Percentiles rank a stretch among this genome's conserved stretches.
Evolutionary conservation across 805 yeast species (phyloP).

Genomic region (Kodamaea fukazawae): DNA sequence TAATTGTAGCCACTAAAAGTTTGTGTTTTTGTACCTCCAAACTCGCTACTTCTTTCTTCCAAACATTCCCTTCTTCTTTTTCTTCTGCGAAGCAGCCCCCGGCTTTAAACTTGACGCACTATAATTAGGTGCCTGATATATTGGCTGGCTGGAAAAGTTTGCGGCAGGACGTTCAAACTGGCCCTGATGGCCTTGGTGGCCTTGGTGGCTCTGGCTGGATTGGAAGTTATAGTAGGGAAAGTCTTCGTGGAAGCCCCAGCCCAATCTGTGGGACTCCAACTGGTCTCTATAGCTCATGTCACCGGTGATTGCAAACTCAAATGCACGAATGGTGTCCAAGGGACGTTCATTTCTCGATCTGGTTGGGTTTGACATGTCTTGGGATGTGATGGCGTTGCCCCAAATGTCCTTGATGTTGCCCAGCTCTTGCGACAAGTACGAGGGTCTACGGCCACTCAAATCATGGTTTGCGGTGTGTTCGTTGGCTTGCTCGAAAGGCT

Average conservation of each 20-base stretch:
- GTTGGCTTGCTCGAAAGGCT: conserved; percentile 78
- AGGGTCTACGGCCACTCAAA: conserved; percentile 33
- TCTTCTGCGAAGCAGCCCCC: conserved; percentile 49
- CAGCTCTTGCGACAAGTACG: conserved; percentile 46
- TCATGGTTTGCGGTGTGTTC: conserved; percentile 31
- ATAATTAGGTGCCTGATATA: conserved; percentile 58
- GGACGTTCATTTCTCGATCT: conserved; percentile 95
- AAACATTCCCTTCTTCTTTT: conserved; percentile 74
- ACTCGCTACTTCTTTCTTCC: conserved; percentile 50
- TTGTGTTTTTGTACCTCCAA: background rate
- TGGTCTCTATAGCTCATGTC: conserved; percentile 77
- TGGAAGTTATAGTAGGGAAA: conserved; percentile 53
- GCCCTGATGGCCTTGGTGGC: conserved; percentile 19
- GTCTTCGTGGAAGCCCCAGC: conserved; percentile 84
- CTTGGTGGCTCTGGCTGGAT: conserved; percentile 12
- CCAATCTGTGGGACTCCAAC: conserved; percentile 72
- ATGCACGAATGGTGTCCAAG: conserved; percentile 88
- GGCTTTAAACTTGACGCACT: conserved; percentile 46
- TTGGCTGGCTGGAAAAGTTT: conserved; percentile 40
- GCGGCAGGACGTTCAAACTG: conserved; percentile 34
- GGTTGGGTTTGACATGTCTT: conserved; percentile 92
- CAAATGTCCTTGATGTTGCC: conserved; percentile 73
- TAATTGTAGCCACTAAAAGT: background rate
- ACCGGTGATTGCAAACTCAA: conserved; percentile 93
- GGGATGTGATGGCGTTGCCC: conserved; percentile 73